Evolutionary conservation across 352 stramenopile genomes (phyloP), one percentile per base, ranked within the genome.

Genomic region (Peronosclerospora sorghi): DNA sequence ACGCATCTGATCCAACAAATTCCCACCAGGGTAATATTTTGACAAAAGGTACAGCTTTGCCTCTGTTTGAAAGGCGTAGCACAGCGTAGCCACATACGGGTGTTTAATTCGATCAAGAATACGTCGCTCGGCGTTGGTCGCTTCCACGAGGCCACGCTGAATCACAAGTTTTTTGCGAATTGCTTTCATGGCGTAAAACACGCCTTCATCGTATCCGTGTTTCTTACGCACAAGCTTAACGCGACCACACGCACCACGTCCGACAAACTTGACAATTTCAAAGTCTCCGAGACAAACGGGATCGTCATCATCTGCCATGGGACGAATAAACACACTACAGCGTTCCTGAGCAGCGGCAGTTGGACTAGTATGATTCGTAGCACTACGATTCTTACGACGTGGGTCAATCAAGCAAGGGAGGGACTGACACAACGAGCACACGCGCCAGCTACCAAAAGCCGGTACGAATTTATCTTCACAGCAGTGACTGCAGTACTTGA

Each of bases 221-320:
- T 88, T 90, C 68, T 92, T 92, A n/a, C 75, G 77, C 19, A 92
- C 80, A 19, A 92, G 72, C 53, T 86, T 88, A 17, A 92, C 80
- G 19, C 73, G 68, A 5, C 80, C 80, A 36, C 76, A 97, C 2
- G 80, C 80, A 32, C 94, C 94, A 50, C 96, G 95, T 17, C 95
- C 95, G 48, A 98, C 96, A 21, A 98, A 82, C 55, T 97, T 97
- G 44, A 99, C 87, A 54, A 98, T 96, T 59, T 98, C 93, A 73
- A 98, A 99, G 51, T 94, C 84, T 27, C 64, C 65, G 23, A 97
- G 67, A 41, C 62, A 78, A 39, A 91, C 71, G 0, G 59, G 61
- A 19, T 83, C 75, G 32, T 71, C 61, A 21, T 71, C 61, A 41
- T 79, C 70, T 1, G 44, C 63, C 20, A 52, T 60, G 2, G 79